Evolutionary conservation across 805 yeast genomes (phyloP).

Genomic region (Groenewaldozyma salmanticensis): DNA sequence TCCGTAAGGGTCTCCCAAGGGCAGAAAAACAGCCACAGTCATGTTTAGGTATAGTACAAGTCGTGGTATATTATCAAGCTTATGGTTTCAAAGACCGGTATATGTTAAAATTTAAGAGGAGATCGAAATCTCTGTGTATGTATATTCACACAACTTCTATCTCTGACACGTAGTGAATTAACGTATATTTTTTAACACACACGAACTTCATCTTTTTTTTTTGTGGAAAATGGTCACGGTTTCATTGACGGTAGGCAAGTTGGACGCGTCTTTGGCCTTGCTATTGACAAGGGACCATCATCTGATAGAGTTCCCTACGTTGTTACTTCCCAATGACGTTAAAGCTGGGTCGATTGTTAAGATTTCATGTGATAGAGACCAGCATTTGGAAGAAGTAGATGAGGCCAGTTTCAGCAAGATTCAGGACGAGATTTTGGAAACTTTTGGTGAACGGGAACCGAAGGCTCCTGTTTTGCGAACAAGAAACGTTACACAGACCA

Average conservation of each 20-base stretch:
- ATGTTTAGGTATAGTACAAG: too few relatives aligned
- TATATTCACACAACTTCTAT: too few relatives aligned
- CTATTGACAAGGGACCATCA: slow-evolving; percentile 87
- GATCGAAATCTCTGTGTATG: too few relatives aligned
- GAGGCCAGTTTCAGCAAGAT: slow-evolving; percentile 46
- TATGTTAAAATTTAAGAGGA: too few relatives aligned
- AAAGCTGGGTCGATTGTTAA: slow-evolving; percentile 87
- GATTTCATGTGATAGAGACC: slow-evolving; percentile 72
- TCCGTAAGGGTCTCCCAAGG: not conserved
- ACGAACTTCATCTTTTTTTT: too few relatives aligned
- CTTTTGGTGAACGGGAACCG: slow-evolving; percentile 70
- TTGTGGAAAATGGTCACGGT: slow-evolving; percentile 65
- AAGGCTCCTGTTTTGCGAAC: slow-evolving; percentile 55
- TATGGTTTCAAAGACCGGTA: too few relatives aligned
- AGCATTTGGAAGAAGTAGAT: slow-evolving; percentile 54
- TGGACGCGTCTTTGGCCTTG: slow-evolving; percentile 90
- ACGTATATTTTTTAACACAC: too few relatives aligned
- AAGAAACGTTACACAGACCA: slow-evolving; percentile 83
- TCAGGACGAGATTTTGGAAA: slow-evolving; percentile 62
- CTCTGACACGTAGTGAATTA: too few relatives aligned
- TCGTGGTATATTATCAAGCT: too few relatives aligned
- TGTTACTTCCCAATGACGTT: slow-evolving; percentile 80
- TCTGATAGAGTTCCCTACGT: slow-evolving; percentile 93
- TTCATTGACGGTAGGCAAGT: slow-evolving; percentile 86
- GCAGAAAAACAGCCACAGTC: not conserved